Base-by-base conservation (phyloP, 345 rosid genomes). In the Citrus trifoliata region DNA sequence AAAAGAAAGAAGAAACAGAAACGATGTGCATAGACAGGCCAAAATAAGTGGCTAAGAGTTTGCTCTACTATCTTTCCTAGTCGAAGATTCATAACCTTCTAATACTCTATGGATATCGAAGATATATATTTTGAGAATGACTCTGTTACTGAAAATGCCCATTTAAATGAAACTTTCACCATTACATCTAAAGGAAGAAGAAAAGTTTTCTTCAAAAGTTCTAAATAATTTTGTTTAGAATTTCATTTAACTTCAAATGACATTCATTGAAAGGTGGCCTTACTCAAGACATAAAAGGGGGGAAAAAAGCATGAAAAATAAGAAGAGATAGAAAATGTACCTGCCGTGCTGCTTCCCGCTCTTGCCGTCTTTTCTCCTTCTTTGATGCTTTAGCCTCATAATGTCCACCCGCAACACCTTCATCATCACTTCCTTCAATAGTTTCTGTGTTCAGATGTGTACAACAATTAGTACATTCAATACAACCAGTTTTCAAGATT, bases 281-380 rank as follows among this genome's bases (percentile, higher is more conserved):
- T n/a, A 32, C 30, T 77, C 5, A 13, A 46, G 5, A 42, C 28
- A 63, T 6, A 5, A 35, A 35, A 14, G 16, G 33, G 10, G 48
- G 30, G 2, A 51, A 13, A n/a, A n/a, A 19, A 9, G 77, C 67
- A 61, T 21, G 28, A 67, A 67, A 7, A 62, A 51, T 5, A 40
- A 19, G 32, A 73, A 28, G 1, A 19, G 70, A n/a, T 59, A 40
- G 10, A 63, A 22, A 61, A n/a, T 21, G 42, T 63, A 93, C 99
- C 98, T 90, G 92, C 86, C 92, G 83, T 79, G 89, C 92, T 37
- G 90, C 98, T 68, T 96, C 97, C 74, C 92, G 87, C 78, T 96
- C 99, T 83, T 93, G 99, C 58, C 94, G 88, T 81, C 85, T 93
- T 88, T 87, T 92, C 82, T 89, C 99, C 76, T 88, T 93, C 87